phyloP scores from a whole-genome alignment of 2,329 filamentous ascomycete species.

The Diaporthe vaccinii region DNA sequence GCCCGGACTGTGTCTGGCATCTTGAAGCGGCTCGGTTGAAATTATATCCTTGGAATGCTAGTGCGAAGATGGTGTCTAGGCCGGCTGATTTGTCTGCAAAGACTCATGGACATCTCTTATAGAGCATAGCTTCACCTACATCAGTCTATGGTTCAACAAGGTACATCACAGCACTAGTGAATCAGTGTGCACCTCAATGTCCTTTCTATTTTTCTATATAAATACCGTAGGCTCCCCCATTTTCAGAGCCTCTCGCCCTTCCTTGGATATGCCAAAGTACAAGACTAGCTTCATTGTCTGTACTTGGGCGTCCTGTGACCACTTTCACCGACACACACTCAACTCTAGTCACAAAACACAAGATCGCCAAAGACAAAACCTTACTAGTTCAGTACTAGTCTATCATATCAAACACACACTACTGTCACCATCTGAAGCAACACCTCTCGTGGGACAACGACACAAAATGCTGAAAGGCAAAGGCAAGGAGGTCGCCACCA shows the following conservation, averaged over 20 bases:
- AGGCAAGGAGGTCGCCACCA: background rate
- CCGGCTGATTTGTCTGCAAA: background rate
- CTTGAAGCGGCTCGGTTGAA: background rate
- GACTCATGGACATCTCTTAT: background rate
- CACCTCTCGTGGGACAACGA: background rate
- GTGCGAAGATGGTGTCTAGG: background rate
- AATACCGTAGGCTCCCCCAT: background rate
- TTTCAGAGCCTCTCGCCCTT: background rate
- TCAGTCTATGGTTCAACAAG: background rate
- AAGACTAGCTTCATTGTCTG: background rate
- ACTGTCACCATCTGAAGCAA: fast-evolving
- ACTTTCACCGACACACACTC: background rate
- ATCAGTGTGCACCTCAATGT: background rate
- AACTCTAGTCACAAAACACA: background rate
- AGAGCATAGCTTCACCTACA: background rate
- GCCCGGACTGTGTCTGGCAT: background rate
- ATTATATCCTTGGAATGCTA: background rate
- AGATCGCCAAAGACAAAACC: background rate
- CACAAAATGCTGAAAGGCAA: background rate
- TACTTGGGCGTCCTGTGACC: background rate
- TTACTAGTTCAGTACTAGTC: background rate
- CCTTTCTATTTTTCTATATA: background rate
- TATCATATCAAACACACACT: background rate
- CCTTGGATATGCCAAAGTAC: background rate
- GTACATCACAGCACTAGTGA: too few species aligned